phyloP scores from a whole-genome alignment of 148 eudicot species.

The Vaccinium darrowii region DNA sequence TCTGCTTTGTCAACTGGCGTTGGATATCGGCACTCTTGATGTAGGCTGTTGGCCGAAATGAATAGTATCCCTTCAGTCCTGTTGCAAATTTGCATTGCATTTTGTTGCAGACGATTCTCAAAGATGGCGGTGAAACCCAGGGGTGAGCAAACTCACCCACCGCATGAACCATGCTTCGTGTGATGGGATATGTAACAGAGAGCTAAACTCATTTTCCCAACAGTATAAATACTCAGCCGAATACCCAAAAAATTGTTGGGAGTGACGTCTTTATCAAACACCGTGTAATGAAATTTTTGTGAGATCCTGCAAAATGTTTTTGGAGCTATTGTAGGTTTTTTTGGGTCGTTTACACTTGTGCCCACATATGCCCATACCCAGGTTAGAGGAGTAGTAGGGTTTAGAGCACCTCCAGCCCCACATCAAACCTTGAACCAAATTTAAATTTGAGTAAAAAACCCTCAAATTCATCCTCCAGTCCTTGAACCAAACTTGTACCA shows the following conservation, averaged over 20 bases:
- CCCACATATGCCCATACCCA: no score
- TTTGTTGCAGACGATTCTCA: neutral
- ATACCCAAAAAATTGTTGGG: neutral
- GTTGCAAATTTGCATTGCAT: neutral
- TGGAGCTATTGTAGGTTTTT: no score
- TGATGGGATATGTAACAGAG: neutral
- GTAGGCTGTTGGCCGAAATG: neutral
- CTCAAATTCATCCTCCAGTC: no score
- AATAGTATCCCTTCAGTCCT: neutral
- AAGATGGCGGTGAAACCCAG: neutral
- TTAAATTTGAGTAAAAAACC: no score
- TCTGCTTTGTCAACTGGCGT: neutral
- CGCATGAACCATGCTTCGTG: neutral
- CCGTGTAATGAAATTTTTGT: neutral
- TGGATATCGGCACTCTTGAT: neutral
- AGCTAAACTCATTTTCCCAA: neutral
- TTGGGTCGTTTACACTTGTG: no score
- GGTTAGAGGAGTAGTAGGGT: no score
- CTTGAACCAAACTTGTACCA: no score
- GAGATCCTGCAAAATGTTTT: no score
- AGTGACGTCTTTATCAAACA: neutral
- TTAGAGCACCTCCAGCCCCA: no score
- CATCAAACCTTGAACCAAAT: no score
- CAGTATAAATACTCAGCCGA: neutral
- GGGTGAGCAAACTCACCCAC: neutral